Evolutionary conservation across 2,329 filamentous ascomycete genomes (phyloP), one percentile per base, ranked within the genome.

Genomic region (Esteya vermicola): DNA sequence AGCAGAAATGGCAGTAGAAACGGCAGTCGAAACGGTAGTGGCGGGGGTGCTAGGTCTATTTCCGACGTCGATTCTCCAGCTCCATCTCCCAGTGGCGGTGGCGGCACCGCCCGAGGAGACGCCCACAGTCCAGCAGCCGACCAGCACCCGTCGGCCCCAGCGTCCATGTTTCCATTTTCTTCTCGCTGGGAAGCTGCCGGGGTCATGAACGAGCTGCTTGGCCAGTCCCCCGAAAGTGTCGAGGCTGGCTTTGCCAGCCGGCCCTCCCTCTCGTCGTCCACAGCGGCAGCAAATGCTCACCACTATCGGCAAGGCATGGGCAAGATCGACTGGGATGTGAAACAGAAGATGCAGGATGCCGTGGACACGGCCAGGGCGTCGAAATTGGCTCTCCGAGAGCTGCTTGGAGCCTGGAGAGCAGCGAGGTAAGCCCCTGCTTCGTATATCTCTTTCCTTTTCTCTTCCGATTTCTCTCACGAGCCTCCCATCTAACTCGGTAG

Each of bases 341-440:
- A 69, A 54, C 68, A 77, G 54, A 70, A 76, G 58, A 54, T 76
- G 47, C 65, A 70, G 34, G 83, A 86, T 51, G 80, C 83, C 28
- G 60, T 73, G 50, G 88, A 95, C 54, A 85, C 75, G n/a, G 80
- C 81, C 18, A 75, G 76, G 47, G 88, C 88, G 6, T 78, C 88
- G 19, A 85, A 94, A 60, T 62, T 95, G 54, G 86, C 89, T 7
- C 60, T 95, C 49, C 69, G 83, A 46, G 89, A 95, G 61, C 65
- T 95, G 33, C 61, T 94, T 40, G 78, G 80, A 51, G 88, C 82
- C 44, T 72, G 88, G 56, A 77, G 82, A 54, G 84, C 86, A 46
- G 86, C 88, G 47, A 85, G 80, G 84, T 88, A 68, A 51, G 75
- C 50, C 16, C 16, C 12, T 18, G 13, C 3, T 12, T 13, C 9